Conservation (phyloP, 2,329 filamentous ascomycete genomes). For the Fonsecaea nubica region DNA sequence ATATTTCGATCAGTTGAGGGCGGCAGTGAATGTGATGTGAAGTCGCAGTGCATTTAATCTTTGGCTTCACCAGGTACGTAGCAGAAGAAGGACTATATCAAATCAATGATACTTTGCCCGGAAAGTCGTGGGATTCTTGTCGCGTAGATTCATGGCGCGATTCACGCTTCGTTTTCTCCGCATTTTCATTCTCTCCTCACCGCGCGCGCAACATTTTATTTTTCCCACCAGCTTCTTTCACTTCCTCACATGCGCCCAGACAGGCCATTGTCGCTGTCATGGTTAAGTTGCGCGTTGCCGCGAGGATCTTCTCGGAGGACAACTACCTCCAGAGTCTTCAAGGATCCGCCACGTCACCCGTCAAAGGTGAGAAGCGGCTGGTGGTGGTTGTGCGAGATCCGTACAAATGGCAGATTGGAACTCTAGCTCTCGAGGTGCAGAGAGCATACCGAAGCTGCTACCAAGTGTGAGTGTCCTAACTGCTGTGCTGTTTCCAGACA, state of each 20-base stretch:
- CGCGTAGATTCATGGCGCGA: background rate
- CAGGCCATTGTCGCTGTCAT: slow-evolving; percentile 24
- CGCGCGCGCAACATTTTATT: slow-evolving; percentile 15
- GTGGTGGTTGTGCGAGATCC: slow-evolving; percentile 37
- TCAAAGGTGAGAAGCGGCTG: slow-evolving; percentile 34
- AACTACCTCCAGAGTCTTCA: slow-evolving; percentile 32
- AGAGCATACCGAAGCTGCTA: slow-evolving; percentile 38
- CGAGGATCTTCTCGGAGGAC: slow-evolving; percentile 38
- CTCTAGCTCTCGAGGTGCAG: slow-evolving; percentile 36
- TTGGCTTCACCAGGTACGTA: background rate
- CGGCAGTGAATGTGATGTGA: background rate
- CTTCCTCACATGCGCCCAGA: background rate
- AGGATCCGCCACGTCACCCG: slow-evolving; percentile 11
- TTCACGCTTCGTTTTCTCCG: slow-evolving; percentile 15
- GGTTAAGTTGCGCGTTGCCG: slow-evolving; percentile 39
- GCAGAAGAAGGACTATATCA: background rate
- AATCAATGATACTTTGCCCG: background rate
- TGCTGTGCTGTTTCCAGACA: too few relatives aligned
- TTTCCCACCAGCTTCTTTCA: slow-evolving; percentile 9
- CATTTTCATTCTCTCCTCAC: slow-evolving; percentile 22
- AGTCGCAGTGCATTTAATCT: background rate
- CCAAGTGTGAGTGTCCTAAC: slow-evolving; percentile 31
- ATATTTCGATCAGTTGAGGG: slow-evolving; percentile 62
- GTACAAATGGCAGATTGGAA: slow-evolving; percentile 38
- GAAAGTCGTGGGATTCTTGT: background rate